These are phyloP conservation scores for Musa beccarii DNA, from an alignment of 176 grass and related monocot species.

Conservation along the genomic window DNA sequence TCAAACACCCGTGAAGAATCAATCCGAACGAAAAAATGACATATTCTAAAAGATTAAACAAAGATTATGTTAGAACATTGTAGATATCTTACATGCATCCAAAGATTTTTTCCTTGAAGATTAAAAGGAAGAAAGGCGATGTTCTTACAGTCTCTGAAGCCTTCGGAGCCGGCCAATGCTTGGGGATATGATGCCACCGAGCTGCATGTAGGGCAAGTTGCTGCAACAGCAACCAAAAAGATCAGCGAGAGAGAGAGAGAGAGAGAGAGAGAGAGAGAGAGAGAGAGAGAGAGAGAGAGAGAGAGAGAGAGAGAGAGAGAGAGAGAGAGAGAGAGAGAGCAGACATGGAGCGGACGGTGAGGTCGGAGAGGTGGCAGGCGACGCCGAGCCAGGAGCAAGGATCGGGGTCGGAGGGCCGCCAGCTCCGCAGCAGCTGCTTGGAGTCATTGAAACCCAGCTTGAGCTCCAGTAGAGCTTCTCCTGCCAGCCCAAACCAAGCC, in stretches of 20 bases:
- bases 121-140: neutral
- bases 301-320: constrained; percentile 15
- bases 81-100: neutral
- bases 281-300: neutral
- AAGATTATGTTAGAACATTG: neutral
- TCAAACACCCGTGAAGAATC: neutral
- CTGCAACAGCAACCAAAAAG: constrained; percentile 21
- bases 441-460: constrained; percentile 79
- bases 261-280: no score
- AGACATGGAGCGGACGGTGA: constrained; percentile 94
- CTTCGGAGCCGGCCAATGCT: constrained; percentile 73
- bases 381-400: constrained; percentile 82
- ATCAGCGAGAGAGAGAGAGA: neutral
- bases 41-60: neutral
- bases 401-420: constrained; percentile 47
- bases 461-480: constrained; percentile 63
- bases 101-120: neutral
- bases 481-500: constrained; percentile 15
- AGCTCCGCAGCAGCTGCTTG: constrained; percentile 44
- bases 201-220: constrained; percentile 94
- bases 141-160: constrained; percentile 67
- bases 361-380: constrained; percentile 86
- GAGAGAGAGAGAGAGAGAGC: constrained; percentile 51
- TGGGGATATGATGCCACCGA: constrained; percentile 70
- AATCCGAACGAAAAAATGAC: neutral